A percentile compares a stretch with the other conserved stretches of the same genome.
Conservation (phyloP, 306 rosid genomes). For the Malus sieversii region DNA sequence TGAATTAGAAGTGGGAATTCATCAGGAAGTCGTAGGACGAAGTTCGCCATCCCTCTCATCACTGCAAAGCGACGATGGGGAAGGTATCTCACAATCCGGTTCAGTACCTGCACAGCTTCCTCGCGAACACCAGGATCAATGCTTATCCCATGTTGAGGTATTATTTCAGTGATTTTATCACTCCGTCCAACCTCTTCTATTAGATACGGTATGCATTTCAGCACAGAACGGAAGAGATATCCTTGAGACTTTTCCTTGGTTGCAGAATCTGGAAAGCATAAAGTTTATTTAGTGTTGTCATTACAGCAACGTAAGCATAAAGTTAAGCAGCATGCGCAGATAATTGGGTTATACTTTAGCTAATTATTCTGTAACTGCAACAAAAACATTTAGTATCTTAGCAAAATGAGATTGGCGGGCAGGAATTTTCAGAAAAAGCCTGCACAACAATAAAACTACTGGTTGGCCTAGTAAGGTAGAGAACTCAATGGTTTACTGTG, state of each 20-base stretch:
- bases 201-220: conserved; percentile 93
- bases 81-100: conserved; percentile 81
- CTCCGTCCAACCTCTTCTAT: conserved; percentile 96
- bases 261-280: conserved; percentile 68
- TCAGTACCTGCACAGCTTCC: conserved; percentile 94
- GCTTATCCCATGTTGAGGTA: conserved; percentile 99
- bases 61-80: conserved; percentile 98
- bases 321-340: neutral
- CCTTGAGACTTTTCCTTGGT: conserved; percentile 99
- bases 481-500: neutral
- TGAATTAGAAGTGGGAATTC: conserved; percentile 98
- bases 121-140: conserved; percentile 99
- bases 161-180: conserved; percentile 97
- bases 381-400: neutral
- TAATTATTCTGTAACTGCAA: neutral
- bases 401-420: neutral
- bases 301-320: conserved; percentile 11
- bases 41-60: conserved; percentile 95
- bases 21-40: conserved; percentile 86
- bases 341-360: neutral
- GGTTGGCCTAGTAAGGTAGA: neutral
- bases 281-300: conserved; percentile 11
- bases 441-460: neutral
- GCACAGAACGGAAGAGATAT: conserved; percentile 86
- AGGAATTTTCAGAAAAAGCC: neutral